A percentile compares a stretch with the other conserved stretches of the same genome.
Conservation (phyloP, 2,329 filamentous ascomycete species). For the Claviceps purpurea region DNA sequence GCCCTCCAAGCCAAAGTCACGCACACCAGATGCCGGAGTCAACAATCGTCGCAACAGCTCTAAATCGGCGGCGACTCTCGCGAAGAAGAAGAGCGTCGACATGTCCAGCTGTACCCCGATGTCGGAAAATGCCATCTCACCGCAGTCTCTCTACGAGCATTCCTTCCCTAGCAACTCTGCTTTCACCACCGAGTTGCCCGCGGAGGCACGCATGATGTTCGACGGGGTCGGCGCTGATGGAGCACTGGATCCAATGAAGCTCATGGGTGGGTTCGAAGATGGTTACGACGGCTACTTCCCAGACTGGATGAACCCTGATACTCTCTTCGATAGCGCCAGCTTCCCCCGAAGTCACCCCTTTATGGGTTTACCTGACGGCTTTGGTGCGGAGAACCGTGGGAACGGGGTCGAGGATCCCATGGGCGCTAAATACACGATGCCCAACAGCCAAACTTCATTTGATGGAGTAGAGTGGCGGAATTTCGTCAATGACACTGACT, state of each 20-base stretch:
- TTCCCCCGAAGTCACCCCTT: slow-evolving; percentile 1
- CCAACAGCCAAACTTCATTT: not conserved
- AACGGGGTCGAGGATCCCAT: not conserved
- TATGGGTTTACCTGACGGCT: slow-evolving; percentile 3
- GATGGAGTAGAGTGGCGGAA: slow-evolving; percentile 17
- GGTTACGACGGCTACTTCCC: slow-evolving; percentile 5
- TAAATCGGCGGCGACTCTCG: not conserved
- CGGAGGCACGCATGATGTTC: slow-evolving; percentile 29
- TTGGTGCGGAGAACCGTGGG: not conserved
- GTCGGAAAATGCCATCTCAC: slow-evolving; percentile 9
- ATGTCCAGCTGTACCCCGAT: not conserved
- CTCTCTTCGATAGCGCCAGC: not conserved
- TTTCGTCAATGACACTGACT: slow-evolving; percentile 21
- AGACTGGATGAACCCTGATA: not conserved
- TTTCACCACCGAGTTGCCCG: slow-evolving; percentile 29
- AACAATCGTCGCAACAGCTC: slow-evolving; percentile 2
- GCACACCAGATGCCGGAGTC: not conserved
- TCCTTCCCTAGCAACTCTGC: slow-evolving; percentile 14
- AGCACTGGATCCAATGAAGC: not conserved
- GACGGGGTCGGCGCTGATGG: slow-evolving; percentile 18
- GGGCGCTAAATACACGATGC: slow-evolving; percentile 3
- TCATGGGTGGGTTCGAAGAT: slow-evolving; percentile 9
- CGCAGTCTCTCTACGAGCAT: slow-evolving; percentile 7
- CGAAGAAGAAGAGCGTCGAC: not conserved
- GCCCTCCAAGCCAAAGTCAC: not conserved